These are phyloP conservation scores for Fraxinus pennsylvanica DNA, from an alignment of 257 asterid genomes.

Conservation along the genomic window DNA sequence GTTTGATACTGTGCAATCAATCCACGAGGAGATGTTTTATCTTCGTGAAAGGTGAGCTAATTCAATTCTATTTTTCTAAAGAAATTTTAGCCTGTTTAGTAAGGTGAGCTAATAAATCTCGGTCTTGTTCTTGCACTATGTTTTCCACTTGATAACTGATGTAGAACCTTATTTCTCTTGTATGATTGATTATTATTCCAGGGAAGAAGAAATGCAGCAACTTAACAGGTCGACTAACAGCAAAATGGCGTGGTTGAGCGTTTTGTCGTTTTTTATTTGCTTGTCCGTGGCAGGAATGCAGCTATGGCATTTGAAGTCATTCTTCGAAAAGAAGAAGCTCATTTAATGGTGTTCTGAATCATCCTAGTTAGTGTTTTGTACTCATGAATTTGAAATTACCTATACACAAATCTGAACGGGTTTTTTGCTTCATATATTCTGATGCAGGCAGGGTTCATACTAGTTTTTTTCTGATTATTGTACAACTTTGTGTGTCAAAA, in stretches of 20 bases:
- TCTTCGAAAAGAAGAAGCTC: slow-evolving; percentile 86
- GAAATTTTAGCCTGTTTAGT: neutral
- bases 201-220: slow-evolving; percentile 86
- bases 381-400: neutral
- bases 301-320: slow-evolving; percentile 77
- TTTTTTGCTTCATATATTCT: neutral
- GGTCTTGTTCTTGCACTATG: neutral
- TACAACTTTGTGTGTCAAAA: neutral
- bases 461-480: too few relatives aligned
- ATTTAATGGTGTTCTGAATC: slow-evolving; percentile 36
- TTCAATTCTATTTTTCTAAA: neutral
- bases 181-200: slow-evolving; percentile 22
- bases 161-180: neutral
- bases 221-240: slow-evolving; percentile 70
- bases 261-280: slow-evolving; percentile 56
- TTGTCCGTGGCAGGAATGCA: slow-evolving; percentile 74
- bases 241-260: slow-evolving; percentile 71
- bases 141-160: neutral
- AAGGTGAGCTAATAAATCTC: neutral
- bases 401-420: neutral
- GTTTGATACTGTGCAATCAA: slow-evolving; percentile 61
- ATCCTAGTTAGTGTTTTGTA: neutral
- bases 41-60: slow-evolving; percentile 73
- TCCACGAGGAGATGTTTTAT: slow-evolving; percentile 84
- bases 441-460: neutral